These are phyloP conservation scores for Solanum gracilifrons DNA, from an alignment of 257 asterid species.

Conservation along the genomic window DNA sequence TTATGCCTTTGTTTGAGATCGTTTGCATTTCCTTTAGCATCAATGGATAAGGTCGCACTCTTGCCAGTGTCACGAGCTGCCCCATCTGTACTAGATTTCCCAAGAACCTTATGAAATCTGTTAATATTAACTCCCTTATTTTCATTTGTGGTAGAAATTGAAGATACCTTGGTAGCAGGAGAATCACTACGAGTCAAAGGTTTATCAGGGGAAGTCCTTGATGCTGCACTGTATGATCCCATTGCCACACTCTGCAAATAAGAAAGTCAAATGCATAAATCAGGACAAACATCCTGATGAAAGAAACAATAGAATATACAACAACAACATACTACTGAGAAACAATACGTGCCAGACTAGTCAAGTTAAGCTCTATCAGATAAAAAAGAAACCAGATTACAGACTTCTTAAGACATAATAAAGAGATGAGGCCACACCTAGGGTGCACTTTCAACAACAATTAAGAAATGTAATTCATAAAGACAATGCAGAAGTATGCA, in stretches of 20 bases:
- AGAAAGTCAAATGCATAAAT: background rate
- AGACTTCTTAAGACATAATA: background rate
- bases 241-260: background rate
- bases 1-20: background rate
- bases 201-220: background rate
- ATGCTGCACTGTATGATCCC: background rate
- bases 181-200: background rate
- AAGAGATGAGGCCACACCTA: background rate
- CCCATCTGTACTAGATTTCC: conserved; percentile 99
- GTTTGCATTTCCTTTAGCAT: conserved; percentile 1
- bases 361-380: background rate
- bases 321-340: background rate
- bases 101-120: conserved; percentile 99
- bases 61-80: conserved; percentile 62
- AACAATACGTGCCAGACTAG: background rate
- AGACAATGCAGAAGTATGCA: background rate
- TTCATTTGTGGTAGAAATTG: conserved; percentile 49
- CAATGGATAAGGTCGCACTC: conserved; percentile 70
- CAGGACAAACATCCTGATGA: background rate
- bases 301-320: background rate
- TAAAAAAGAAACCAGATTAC: background rate
- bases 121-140: conserved; percentile 94
- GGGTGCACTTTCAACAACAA: background rate
- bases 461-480: background rate
- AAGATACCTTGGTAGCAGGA: background rate